Evolutionary conservation across 805 yeast species (phyloP), one percentile per base, ranked within the genome.

Genomic region (Jamesozyma hellenica): DNA sequence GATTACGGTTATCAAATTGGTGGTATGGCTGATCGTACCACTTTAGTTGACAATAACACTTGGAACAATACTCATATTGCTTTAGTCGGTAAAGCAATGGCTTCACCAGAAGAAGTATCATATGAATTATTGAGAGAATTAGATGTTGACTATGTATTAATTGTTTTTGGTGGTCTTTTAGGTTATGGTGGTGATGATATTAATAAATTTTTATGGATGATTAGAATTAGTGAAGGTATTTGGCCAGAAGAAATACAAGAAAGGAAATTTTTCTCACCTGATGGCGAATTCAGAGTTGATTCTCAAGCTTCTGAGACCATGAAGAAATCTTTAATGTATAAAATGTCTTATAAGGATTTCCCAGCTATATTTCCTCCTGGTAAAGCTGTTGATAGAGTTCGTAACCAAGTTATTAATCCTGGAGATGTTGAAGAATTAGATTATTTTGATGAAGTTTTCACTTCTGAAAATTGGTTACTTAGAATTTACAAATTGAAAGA

Each of bases 61-160:
- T 92, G 99, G 98, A 92, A 92, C 63, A 92, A 92, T 69, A 92
- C 98, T 3, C 99, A 92, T 61, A 94, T 92, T 64, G 99, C 98
- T 50, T 87, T 96, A 13, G 98, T 92, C 40, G 99, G 99, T 54
- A 87, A 87, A 63, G 97, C 97, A 15, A 86, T 92, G 96, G 76
- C 94, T 17, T 81, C 94, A 11, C 64, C 77, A 16, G 97, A 92
- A 61, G 92, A 82, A 41, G 82, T 75, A 33, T 79, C 96, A 1
- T 94, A 92, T 58, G 79, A 90, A 41, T 82, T 92, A 45, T 75
- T 90, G 66, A 77, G 77, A 55, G 78, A 85, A 58, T 88, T 87
- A 56, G 98, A 92, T 50, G 98, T 90, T 30, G 97, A 92, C 62
- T 92, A 92, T 60, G 85, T 94, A 15, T 68, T 92, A 45, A 80